These are phyloP conservation scores for Eurotiales sp. DNA, from an alignment of 2,329 filamentous ascomycete species.

Conservation along the genomic window DNA sequence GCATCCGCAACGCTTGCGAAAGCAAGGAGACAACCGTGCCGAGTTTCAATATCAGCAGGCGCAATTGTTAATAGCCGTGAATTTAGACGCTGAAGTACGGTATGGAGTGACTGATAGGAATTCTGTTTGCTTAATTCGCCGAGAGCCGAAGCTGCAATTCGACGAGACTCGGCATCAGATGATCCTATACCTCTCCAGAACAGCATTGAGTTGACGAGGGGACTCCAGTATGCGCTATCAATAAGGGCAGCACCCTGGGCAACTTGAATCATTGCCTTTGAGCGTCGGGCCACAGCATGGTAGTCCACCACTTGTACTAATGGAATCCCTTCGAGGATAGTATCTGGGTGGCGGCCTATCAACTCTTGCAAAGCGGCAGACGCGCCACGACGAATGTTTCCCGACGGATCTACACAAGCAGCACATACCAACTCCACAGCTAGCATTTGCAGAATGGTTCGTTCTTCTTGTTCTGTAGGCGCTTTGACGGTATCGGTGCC, in stretches of 20 bases:
- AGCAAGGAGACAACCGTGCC: slow-evolving; percentile 43
- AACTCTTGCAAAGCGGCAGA: slow-evolving; percentile 93
- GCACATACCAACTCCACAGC: slow-evolving; percentile 77
- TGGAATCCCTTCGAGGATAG: slow-evolving; percentile 72
- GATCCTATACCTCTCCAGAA: slow-evolving; percentile 88
- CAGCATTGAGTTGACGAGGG: slow-evolving; percentile 66
- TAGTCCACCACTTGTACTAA: slow-evolving; percentile 92
- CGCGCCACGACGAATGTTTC: slow-evolving; percentile 87
- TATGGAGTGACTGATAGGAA: slow-evolving; percentile 27
- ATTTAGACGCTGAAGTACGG: slow-evolving; percentile 31
- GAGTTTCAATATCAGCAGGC: slow-evolving; percentile 38
- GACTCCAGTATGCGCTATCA: slow-evolving; percentile 60
- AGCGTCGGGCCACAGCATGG: slow-evolving; percentile 82
- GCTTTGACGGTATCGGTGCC: slow-evolving; percentile 34
- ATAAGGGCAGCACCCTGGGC: slow-evolving; percentile 66
- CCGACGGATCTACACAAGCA: slow-evolving; percentile 81
- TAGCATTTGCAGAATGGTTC: slow-evolving; percentile 65
- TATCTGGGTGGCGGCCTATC: slow-evolving; percentile 87
- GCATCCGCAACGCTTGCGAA: slow-evolving; percentile 32
- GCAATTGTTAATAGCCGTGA: slow-evolving; percentile 35
- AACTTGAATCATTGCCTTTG: slow-evolving; percentile 75
- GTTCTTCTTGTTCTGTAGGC: slow-evolving; percentile 24
- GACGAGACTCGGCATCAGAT: slow-evolving; percentile 67
- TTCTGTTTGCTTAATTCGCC: slow-evolving; percentile 46
- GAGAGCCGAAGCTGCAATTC: slow-evolving; percentile 67